These are phyloP conservation scores for Amanita phalloides DNA, from an alignment of 768 basidiomycete species.

Conservation along the genomic window DNA sequence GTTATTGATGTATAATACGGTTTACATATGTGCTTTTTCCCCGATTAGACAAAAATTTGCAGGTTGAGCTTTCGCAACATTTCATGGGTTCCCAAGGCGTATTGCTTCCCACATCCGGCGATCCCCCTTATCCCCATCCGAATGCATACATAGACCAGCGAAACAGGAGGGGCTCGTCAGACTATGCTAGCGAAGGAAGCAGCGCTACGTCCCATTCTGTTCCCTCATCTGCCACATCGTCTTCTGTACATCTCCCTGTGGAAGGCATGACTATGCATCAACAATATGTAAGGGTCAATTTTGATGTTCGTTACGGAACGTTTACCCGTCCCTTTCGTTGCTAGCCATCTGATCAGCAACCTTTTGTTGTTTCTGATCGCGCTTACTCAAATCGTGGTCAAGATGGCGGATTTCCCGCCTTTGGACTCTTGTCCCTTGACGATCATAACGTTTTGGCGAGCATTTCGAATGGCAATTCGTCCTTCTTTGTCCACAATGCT, in stretches of 20 bases:
- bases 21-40: conserved; percentile 17
- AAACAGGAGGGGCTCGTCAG: conserved; percentile 21
- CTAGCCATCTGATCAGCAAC: conserved; percentile 2
- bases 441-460: conserved; percentile 61
- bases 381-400: conserved; percentile 9
- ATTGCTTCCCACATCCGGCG: background rate
- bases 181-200: conserved; percentile 34
- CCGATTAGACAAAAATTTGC: conserved; percentile 7
- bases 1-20: conserved; percentile 4
- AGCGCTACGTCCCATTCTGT: conserved; percentile 31
- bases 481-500: conserved; percentile 41
- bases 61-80: conserved; percentile 4
- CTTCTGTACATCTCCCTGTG: conserved; percentile 38
- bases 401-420: conserved; percentile 46
- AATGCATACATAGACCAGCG: conserved; percentile 7
- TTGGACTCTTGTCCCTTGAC: conserved; percentile 69
- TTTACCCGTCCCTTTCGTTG: conserved; percentile 13
- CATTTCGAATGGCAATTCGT: conserved; percentile 42
- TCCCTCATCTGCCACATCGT: conserved; percentile 45
- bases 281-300: conserved; percentile 2
- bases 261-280: conserved; percentile 6
- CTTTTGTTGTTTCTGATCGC: background rate
- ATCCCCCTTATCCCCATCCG: background rate
- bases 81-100: conserved; percentile 3
- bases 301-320: conserved; percentile 13